Conservation (phyloP, 139 green algal species). For the Astrephomene gubernaculifera region DNA sequence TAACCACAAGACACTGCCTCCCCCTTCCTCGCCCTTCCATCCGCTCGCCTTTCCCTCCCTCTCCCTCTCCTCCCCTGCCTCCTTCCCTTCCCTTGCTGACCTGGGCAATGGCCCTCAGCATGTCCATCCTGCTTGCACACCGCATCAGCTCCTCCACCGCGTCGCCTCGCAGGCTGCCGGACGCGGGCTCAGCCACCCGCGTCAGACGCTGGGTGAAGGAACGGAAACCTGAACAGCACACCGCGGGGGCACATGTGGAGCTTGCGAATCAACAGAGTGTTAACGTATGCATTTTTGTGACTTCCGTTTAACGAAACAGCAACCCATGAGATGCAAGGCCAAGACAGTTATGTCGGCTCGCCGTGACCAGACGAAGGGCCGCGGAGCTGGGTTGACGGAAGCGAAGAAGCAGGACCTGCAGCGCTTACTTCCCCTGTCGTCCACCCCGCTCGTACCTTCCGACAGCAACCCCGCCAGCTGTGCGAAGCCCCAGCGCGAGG, state of each 20-base stretch:
- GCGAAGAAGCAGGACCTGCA: background rate
- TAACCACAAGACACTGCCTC: background rate
- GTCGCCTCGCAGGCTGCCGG: background rate
- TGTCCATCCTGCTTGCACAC: background rate
- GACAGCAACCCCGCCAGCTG: background rate
- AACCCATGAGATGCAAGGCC: constrained; percentile 52
- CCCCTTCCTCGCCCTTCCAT: background rate
- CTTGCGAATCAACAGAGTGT: background rate
- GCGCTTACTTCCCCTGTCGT: background rate
- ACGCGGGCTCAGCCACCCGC: background rate
- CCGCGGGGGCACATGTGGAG: background rate
- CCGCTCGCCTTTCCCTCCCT: background rate
- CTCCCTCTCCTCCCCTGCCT: background rate
- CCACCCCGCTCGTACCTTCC: background rate
- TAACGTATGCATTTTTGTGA: background rate
- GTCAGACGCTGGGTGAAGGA: background rate
- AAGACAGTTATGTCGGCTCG: constrained; percentile 83
- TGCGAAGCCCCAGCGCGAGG: constrained; percentile 2
- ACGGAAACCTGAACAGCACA: background rate
- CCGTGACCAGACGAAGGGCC: constrained; percentile 69
- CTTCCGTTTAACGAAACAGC: background rate
- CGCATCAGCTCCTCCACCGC: constrained; percentile 4
- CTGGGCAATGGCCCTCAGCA: constrained; percentile 9
- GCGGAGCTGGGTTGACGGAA: background rate
- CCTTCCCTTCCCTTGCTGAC: background rate